These are phyloP conservation scores for Phytophthora chlamydospora DNA, from an alignment of 352 stramenopile species.

Conservation along the genomic window DNA sequence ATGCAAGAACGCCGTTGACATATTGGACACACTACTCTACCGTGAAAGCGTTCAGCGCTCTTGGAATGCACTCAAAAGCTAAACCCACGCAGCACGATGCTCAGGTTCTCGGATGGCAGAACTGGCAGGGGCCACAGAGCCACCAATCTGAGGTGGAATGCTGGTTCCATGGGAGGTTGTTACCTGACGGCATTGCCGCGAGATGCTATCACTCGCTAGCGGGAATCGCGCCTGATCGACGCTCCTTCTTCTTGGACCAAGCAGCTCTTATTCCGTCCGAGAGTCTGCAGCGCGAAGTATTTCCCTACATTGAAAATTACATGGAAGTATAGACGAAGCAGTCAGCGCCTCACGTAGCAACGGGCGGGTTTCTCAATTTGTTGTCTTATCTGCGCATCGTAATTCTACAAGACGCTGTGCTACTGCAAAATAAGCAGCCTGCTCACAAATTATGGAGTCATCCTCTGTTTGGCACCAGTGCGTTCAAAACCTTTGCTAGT, in stretches of 20 bases:
- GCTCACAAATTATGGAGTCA: neutral
- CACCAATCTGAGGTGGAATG: conserved; percentile 6
- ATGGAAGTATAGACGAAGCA: conserved; percentile 8
- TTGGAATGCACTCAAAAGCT: conserved; percentile 5
- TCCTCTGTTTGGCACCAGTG: neutral
- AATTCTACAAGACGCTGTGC: conserved; percentile 11
- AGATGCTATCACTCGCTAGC: conserved; percentile 10
- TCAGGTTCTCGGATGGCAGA: conserved; percentile 2
- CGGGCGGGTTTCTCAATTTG: conserved; percentile 5
- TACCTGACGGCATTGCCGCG: conserved; percentile 6
- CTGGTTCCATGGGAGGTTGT: conserved; percentile 3
- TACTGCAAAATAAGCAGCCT: conserved; percentile 1
- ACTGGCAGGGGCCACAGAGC: conserved; percentile 1
- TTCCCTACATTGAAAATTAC: conserved; percentile 17
- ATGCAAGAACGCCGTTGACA: neutral
- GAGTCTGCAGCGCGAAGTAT: conserved; percentile 5
- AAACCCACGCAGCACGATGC: neutral
- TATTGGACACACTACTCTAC: conserved; percentile 2
- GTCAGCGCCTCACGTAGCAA: conserved; percentile 8
- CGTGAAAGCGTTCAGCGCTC: conserved; percentile 3
- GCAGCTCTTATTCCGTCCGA: neutral
- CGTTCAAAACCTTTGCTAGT: neutral
- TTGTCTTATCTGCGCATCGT: conserved; percentile 1
- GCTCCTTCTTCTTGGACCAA: conserved; percentile 8
- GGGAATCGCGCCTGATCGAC: conserved; percentile 2